These are phyloP conservation scores for Melampsora occidentalis DNA, from an alignment of 1,284 basidiomycete genomes.

Conservation along the genomic window DNA sequence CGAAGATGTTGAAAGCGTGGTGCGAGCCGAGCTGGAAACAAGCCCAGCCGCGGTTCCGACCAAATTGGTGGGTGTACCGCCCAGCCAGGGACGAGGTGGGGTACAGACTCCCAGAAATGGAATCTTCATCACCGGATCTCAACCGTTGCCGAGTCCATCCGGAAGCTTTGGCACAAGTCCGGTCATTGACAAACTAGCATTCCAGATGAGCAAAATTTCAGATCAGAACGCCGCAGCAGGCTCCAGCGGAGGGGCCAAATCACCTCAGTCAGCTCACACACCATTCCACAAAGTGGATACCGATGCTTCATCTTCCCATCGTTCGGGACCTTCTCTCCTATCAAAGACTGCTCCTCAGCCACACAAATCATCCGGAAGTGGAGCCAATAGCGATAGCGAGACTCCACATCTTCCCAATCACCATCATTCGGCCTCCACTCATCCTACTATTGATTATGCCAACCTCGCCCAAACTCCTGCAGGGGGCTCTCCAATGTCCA, in stretches of 20 bases:
- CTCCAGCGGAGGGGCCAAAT: slow-evolving; percentile 37
- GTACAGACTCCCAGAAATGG: slow-evolving; percentile 92
- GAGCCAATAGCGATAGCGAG: slow-evolving; percentile 42
- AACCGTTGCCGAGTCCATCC: slow-evolving; percentile 78
- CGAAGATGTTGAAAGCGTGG: slow-evolving; percentile 92
- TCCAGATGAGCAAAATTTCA: slow-evolving; percentile 75
- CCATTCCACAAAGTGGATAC: not conserved
- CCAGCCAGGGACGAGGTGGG: slow-evolving; percentile 89
- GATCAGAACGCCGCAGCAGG: slow-evolving; percentile 44
- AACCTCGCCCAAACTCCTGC: slow-evolving; percentile 49
- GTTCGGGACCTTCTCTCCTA: slow-evolving; percentile 71
- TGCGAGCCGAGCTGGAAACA: slow-evolving; percentile 74
- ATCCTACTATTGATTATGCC: slow-evolving; percentile 49
- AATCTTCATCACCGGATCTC: slow-evolving; percentile 85
- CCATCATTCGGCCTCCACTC: slow-evolving; percentile 54
- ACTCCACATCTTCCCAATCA: not conserved
- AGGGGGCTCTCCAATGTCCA: slow-evolving; percentile 15
- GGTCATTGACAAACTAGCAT: slow-evolving; percentile 85
- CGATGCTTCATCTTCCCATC: slow-evolving; percentile 45
- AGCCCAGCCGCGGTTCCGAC: slow-evolving; percentile 63
- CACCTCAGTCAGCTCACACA: slow-evolving; percentile 39
- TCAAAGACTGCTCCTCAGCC: slow-evolving; percentile 68
- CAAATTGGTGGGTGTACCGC: slow-evolving; percentile 89
- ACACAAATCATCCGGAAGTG: slow-evolving; percentile 44
- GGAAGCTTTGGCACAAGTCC: slow-evolving; percentile 70